Evolutionary conservation across 129 eudicot species (phyloP).

Genomic region (Flaveria linearis): DNA sequence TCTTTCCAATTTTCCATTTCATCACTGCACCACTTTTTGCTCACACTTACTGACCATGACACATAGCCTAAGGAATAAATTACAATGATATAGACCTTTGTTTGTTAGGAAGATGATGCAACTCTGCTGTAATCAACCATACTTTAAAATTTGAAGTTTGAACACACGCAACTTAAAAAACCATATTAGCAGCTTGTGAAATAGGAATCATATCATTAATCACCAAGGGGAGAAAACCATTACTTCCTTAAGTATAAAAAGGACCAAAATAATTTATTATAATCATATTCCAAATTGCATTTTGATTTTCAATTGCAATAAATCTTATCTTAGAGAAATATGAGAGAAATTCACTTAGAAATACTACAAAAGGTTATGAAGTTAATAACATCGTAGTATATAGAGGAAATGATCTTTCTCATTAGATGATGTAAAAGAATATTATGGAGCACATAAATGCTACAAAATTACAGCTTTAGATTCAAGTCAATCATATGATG

Average conservation of each 20-base stretch:
- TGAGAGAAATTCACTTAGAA: neutral
- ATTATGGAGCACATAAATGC: neutral
- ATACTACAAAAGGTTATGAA: neutral
- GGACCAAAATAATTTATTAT: neutral
- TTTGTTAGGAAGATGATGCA: too few relatives aligned
- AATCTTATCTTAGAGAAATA: neutral
- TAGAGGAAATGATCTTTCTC: constrained; percentile 18
- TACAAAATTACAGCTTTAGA: constrained; percentile 49
- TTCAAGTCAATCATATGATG: constrained; percentile 46
- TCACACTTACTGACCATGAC: too few relatives aligned
- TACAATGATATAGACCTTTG: too few relatives aligned
- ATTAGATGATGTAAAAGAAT: neutral
- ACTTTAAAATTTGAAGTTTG: too few relatives aligned
- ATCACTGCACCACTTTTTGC: too few relatives aligned
- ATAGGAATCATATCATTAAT: constrained; percentile 6
- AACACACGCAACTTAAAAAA: too few relatives aligned
- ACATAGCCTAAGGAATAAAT: too few relatives aligned
- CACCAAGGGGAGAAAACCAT: neutral
- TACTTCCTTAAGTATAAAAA: neutral
- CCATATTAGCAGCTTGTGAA: neutral
- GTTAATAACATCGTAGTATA: neutral
- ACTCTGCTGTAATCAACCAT: too few relatives aligned
- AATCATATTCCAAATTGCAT: neutral
- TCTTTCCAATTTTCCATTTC: too few relatives aligned
- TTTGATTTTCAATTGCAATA: neutral